Base-by-base conservation (phyloP, 108 stramenopile species). In the Tribonema minus region DNA sequence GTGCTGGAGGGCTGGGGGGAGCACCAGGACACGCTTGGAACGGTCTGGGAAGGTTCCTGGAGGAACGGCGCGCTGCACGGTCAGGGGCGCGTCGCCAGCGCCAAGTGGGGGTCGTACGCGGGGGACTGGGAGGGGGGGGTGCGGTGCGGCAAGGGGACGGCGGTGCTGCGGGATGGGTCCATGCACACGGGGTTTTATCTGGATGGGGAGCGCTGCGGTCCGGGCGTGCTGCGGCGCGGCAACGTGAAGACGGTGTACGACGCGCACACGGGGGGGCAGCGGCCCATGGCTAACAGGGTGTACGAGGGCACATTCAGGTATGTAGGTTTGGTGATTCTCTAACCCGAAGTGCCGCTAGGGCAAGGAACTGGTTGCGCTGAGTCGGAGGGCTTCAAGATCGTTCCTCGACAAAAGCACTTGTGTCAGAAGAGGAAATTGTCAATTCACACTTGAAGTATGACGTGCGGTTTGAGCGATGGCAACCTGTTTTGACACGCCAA, bases 201-300 rank as follows among this genome's bases (percentile, higher is more conserved):
- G 73, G 73, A 75, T 61, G 6, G 61, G 15, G 23, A 25, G 0
- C 63, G 54, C 41, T 58, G 64, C 0, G 73, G 73, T 15, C 73
- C 73, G 12, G 73, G 73, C 31, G 65, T 46, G 6, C 7, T 75
- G 37, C 54, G 36, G 9, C 64, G 63, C 2, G 73, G 73, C 41
- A 62, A 75, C 62, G 64, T 58, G 2, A 75, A 75, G 73, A 64
- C 41, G 28, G 73, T 75, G n/a, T 75, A 75, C 41, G 73, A 75
- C 28, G 3, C 61, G 25, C 60, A 64, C 23, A 61, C 73, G 3
- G 73, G 73, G 1, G 40, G 38, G 38, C 41, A 38, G 29, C 26
- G 41, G 12, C 34, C 65, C 0, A 29, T 28, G 39, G 54, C 41
- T 64, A 75, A 75, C 34, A 63, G 73, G 31, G 39, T 75, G 1